Conservation (phyloP, 495 filamentous ascomycete genomes). For the Aspergillus kassunensis region DNA sequence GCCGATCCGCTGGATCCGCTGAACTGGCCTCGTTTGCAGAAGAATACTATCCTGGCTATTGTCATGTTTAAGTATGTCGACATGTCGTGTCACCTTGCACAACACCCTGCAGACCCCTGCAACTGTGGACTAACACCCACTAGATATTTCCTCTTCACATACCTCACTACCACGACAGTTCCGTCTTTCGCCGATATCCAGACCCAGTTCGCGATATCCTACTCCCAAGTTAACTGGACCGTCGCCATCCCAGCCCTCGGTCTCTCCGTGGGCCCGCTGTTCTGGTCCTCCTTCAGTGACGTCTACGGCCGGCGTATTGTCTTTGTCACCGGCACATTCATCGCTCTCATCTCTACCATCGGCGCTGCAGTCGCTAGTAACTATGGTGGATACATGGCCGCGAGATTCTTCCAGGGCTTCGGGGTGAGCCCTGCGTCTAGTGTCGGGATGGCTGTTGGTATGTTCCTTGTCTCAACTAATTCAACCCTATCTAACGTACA, state of each 20-base stretch:
- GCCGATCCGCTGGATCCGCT: constrained; percentile 54
- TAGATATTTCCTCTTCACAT: constrained; percentile 63
- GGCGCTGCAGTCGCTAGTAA: constrained; percentile 44
- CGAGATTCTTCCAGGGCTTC: constrained; percentile 60
- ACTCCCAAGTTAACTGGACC: constrained; percentile 59
- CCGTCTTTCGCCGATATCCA: constrained; percentile 54
- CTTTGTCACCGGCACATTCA: constrained; percentile 51
- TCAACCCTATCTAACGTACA: not conserved
- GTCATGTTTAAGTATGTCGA: constrained; percentile 53
- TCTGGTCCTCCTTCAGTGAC: constrained; percentile 56
- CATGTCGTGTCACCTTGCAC: not conserved
- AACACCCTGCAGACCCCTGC: too few species aligned
- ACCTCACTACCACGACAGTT: constrained; percentile 59
- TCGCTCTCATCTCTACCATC: constrained; percentile 51
- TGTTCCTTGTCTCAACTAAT: too few species aligned
- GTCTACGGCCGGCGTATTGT: constrained; percentile 55
- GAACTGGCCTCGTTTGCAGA: constrained; percentile 51
- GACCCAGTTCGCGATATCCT: constrained; percentile 43
- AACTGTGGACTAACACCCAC: too few species aligned
- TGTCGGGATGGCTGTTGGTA: constrained; percentile 57
- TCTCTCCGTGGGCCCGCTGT: constrained; percentile 52
- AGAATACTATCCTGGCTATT: constrained; percentile 49
- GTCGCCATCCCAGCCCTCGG: constrained; percentile 59
- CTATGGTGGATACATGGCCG: constrained; percentile 54
- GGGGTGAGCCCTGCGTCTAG: constrained; percentile 56